Base-by-base conservation (phyloP, 352 stramenopile species). In the Ochromonadaceae sp. region DNA sequence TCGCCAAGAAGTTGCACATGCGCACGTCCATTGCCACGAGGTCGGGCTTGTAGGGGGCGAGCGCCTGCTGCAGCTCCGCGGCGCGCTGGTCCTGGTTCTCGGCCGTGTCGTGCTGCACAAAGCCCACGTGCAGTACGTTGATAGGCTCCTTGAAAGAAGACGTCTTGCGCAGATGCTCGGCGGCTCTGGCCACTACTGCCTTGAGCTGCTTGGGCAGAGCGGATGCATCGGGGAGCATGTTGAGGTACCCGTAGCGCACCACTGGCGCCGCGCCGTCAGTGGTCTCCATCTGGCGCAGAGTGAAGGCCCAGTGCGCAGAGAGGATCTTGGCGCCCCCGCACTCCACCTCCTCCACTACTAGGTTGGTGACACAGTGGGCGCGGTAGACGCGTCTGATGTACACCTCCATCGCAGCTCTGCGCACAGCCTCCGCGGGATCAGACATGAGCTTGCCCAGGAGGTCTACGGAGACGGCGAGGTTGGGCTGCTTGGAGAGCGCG, bases 351-450 rank as follows among this genome's bases (percentile, higher is more conserved):
- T 31, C 48, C 17, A 78, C 62, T 2, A 41, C 55, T 5, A 93
- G 40, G 38, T 68, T 48, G 10, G 76, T 71, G 2, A 93, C 78
- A 35, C 76, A 69, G 72, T 93, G 83, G 28, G 81, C 81, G 40
- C 81, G 76, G 78, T 93, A 95, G 28, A 95, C 79, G 67, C 85
- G 77, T 34, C 82, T 73, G 43, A 90, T 76, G 71, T 93, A 93
- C 32, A 84, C 75, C 72, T 91, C 81, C 58, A 88, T 59, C 12
- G 83, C 84, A 49, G 72, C 34, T 59, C 70, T 58, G 31, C 71
- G 67, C 20, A 91, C 72, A n/a, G 55, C 55, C 34, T 70, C 53
- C 67, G 85, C 77, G 9, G 65, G 42, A 60, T 90, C 43, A 70
- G 20, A 1, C 44, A 67, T 34, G 9, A 74, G 31, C n/a, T 39